Evolutionary conservation across 208 protist genomes (phyloP).

Genomic region (Balamuthia mandrillaris): DNA sequence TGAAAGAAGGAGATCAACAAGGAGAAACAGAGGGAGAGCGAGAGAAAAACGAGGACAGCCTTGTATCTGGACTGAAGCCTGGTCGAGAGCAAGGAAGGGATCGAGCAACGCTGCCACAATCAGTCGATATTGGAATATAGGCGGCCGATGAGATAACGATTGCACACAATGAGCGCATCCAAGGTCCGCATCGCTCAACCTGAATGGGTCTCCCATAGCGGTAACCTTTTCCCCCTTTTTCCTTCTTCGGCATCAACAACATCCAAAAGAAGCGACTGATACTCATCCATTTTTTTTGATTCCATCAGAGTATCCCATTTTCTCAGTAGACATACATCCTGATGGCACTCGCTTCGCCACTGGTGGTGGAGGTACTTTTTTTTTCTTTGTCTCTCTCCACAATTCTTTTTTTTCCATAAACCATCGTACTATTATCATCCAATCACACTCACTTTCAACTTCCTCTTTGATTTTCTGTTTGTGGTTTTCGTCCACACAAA

Average conservation of each 20-base stretch:
- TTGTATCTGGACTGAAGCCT: too few species aligned
- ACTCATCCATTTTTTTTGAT: neutral
- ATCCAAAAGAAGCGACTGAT: neutral
- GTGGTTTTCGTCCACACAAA: neutral
- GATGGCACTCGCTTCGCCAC: conserved; percentile 55
- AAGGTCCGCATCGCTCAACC: neutral
- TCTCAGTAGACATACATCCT: conserved; percentile 53
- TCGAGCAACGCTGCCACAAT: too few species aligned
- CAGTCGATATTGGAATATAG: too few species aligned
- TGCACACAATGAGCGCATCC: too few species aligned
- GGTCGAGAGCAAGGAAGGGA: too few species aligned
- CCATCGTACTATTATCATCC: too few species aligned
- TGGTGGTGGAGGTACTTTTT: conserved; percentile 34
- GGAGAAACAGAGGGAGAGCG: too few species aligned
- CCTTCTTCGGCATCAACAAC: too few species aligned
- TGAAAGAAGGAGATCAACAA: too few species aligned
- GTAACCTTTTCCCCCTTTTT: neutral
- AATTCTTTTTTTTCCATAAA: neutral
- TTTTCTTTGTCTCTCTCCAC: neutral
- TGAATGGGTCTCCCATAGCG: neutral
- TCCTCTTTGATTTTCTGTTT: neutral
- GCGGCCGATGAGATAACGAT: too few species aligned
- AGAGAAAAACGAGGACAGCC: too few species aligned
- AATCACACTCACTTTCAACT: neutral
- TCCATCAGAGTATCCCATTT: conserved; percentile 43